Evolutionary conservation across 768 basidiomycete species (phyloP), one percentile per base, ranked within the genome.

Genomic region (Mycena albidolilacea): DNA sequence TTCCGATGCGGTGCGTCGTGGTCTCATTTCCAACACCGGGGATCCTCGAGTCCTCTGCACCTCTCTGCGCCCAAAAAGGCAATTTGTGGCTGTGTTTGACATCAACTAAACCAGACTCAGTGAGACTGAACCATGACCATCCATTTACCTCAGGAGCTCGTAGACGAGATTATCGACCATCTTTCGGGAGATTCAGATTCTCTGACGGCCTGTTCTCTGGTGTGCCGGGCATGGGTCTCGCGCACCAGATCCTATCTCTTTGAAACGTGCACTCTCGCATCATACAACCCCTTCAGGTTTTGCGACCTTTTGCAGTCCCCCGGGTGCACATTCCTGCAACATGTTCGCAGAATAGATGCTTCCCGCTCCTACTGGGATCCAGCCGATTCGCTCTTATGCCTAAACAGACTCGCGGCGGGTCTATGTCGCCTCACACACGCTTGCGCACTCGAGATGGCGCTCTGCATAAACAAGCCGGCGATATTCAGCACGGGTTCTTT

Each of bases 161-260:
- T 64, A 14, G 64, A 52, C 9, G 64, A 52, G 38, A n/a, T 64
- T 30, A 6, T 64, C 6, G 64, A 64, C 50, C 38, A 50, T 41
- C 64, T 64, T 63, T 14, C 35, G 17, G 37, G 5, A 3, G 48
- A 54, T 54, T 41, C 19, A 2, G 4, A 1, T 3, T 46, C 64
- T 64, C 48, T 64, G 19, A 21, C 63, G 57, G 68, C 69, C 48
- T 87, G 86, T 69, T 79, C 85, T 7, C 80, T 81, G 57, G 84
- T 86, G 2, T 82, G 80, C 74, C 79, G 79, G 2, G 78, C 82
- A 37, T 88, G 86, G 86, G 80, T 84, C 17, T 81, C 83, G 14
- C 77, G 83, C 0, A 82, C 81, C 69, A 80, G 85, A 7, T 77
- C 79, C 63, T 85, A 86, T 69, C 77, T 87, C 30, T 88, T 88